phyloP scores from a whole-genome alignment of 164 flowering plant species.

The Amborella trichopoda region DNA sequence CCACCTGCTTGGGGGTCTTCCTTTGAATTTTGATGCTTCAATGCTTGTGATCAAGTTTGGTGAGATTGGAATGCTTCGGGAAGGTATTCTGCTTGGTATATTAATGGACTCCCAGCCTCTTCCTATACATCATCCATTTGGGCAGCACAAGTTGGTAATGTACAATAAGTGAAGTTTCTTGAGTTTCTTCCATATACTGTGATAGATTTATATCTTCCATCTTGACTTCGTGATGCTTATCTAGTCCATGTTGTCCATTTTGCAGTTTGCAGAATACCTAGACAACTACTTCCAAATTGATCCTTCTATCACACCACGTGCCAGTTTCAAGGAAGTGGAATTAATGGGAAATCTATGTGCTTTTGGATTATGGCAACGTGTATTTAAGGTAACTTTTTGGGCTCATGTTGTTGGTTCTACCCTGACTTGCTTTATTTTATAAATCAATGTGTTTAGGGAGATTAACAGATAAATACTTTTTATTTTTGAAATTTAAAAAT shows the following conservation, averaged over 20 bases:
- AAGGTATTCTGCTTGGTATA: conserved; percentile 85
- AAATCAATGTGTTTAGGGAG: too few relatives aligned
- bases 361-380: conserved; percentile 84
- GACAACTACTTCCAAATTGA: conserved; percentile 39
- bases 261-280: conserved; percentile 43
- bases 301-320: conserved; percentile 11
- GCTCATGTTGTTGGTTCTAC: not conserved
- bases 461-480: too few relatives aligned
- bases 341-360: conserved; percentile 70
- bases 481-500: too few relatives aligned
- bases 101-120: conserved; percentile 82
- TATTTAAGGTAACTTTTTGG: conserved; percentile 44
- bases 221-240: too few relatives aligned
- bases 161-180: not conserved
- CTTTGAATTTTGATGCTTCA: conserved; percentile 89
- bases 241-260: not conserved
- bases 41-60: conserved; percentile 76
- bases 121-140: conserved; percentile 84
- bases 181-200: not conserved
- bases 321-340: conserved; percentile 47
- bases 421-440: not conserved
- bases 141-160: conserved; percentile 62
- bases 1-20: conserved; percentile 57
- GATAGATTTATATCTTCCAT: not conserved
- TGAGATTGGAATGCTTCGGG: conserved; percentile 59